These are phyloP conservation scores for Euphorbia pulcherrima DNA, from an alignment of 345 rosid genomes.

Conservation along the genomic window DNA sequence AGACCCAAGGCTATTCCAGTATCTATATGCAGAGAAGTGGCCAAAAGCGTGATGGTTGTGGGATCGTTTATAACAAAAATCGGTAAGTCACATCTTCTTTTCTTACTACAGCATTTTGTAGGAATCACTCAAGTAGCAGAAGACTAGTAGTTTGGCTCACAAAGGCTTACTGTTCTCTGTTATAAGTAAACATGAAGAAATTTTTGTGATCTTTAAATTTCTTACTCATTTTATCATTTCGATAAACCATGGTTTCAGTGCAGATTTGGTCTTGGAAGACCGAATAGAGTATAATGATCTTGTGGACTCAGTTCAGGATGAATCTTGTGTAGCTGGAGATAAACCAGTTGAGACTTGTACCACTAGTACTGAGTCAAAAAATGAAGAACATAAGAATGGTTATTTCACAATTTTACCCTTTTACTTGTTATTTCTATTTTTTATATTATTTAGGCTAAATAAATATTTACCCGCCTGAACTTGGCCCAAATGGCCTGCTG, in stretches of 20 bases:
- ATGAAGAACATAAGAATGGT: slow-evolving; percentile 41
- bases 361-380: slow-evolving; percentile 29
- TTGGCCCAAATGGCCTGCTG: too few species aligned
- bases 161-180: not conserved
- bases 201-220: not conserved
- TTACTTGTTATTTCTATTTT: not conserved
- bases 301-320: slow-evolving; percentile 42
- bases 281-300: slow-evolving; percentile 89
- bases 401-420: not conserved
- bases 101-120: not conserved
- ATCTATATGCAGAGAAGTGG: slow-evolving; percentile 79
- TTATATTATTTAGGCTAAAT: too few species aligned
- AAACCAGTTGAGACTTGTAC: slow-evolving; percentile 25
- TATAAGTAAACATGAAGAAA: not conserved
- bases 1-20: slow-evolving; percentile 60
- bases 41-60: slow-evolving; percentile 88
- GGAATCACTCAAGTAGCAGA: not conserved
- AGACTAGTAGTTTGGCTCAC: not conserved
- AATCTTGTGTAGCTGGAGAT: slow-evolving; percentile 24
- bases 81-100: slow-evolving; percentile 38
- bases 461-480: too few species aligned
- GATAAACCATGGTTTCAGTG: slow-evolving; percentile 44
- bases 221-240: not conserved
- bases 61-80: slow-evolving; percentile 65
- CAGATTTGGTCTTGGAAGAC: slow-evolving; percentile 70